A percentile compares a stretch with the other conserved stretches of the same genome.
Evolutionary conservation across 163 green algal species (phyloP).

Genomic region (Chlamydomonas reinhardtii): DNA sequence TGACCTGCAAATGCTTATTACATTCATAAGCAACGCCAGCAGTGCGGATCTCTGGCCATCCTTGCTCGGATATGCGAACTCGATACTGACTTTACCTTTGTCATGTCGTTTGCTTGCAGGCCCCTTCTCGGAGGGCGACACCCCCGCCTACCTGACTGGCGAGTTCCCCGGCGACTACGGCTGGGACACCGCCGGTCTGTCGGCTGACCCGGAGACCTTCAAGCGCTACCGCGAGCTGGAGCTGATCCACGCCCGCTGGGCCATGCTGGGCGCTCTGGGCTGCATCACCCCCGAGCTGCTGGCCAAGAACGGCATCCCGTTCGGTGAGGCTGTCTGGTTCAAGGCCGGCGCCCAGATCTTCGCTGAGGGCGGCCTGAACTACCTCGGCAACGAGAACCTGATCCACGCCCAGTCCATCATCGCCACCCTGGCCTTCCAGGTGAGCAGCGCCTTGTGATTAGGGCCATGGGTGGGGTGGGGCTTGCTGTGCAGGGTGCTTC

Average conservation of each 20-base stretch:
- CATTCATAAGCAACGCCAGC: too few species aligned
- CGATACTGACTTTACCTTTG: neutral
- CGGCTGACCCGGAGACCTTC: slow-evolving; percentile 71
- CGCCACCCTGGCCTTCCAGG: slow-evolving; percentile 80
- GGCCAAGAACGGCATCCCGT: slow-evolving; percentile 59
- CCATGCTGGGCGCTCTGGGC: slow-evolving; percentile 48
- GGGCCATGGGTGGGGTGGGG: neutral
- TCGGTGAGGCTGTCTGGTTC: slow-evolving; percentile 77
- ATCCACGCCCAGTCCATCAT: slow-evolving; percentile 92
- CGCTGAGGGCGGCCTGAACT: slow-evolving; percentile 83
- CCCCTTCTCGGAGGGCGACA: slow-evolving; percentile 55
- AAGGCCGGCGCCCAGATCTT: slow-evolving; percentile 92
- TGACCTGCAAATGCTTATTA: too few species aligned
- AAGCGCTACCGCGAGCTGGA: slow-evolving; percentile 44
- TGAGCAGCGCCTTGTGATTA: slow-evolving; percentile 34
- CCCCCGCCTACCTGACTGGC: slow-evolving; percentile 82
- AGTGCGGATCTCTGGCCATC: too few species aligned
- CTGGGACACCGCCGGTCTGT: slow-evolving; percentile 93
- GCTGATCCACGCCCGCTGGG: slow-evolving; percentile 48
- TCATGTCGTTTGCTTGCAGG: neutral
- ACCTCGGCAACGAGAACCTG: slow-evolving; percentile 88
- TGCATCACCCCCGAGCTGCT: slow-evolving; percentile 43
- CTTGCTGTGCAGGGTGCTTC: neutral
- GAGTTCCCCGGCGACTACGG: slow-evolving; percentile 96
- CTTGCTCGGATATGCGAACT: too few species aligned